These are phyloP conservation scores for Cryptosporidium ryanae DNA, from an alignment of 169 alveolate genomes.

Conservation along the genomic window DNA sequence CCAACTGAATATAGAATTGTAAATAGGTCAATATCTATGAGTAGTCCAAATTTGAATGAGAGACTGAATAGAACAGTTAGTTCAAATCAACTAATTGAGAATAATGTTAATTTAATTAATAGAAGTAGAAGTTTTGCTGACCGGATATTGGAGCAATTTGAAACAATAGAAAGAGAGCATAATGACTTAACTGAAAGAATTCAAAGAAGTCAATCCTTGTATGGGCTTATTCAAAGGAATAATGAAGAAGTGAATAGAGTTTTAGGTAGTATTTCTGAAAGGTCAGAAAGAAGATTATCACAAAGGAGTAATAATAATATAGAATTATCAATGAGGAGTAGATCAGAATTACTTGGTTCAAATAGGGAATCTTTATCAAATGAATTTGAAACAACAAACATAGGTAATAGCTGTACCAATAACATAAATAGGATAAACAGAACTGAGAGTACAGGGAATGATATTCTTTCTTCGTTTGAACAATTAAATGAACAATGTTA, in stretches of 20 bases:
- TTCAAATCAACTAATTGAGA: conserved; percentile 17
- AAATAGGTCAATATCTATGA: conserved; percentile 41
- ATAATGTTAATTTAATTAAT: conserved; percentile 24
- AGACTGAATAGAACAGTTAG: too few relatives aligned
- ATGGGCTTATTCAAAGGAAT: conserved; percentile 49
- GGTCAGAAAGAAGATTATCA: conserved; percentile 26
- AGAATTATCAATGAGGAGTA: not conserved
- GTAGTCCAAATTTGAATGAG: conserved; percentile 28
- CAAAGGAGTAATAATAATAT: conserved; percentile 1
- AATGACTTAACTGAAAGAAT: conserved; percentile 29
- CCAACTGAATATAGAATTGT: conserved; percentile 4
- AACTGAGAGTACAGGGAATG: not conserved
- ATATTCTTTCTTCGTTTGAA: not conserved
- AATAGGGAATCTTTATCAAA: not conserved
- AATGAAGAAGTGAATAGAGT: conserved; percentile 3
- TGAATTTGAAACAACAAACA: not conserved
- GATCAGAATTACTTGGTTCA: not conserved
- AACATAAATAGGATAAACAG: not conserved
- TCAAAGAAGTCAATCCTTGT: conserved; percentile 36
- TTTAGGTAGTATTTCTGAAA: conserved; percentile 5
- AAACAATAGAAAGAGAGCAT: conserved; percentile 24
- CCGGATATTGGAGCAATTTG: conserved; percentile 59
- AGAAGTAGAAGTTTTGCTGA: conserved; percentile 69
- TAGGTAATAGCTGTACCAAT: not conserved
- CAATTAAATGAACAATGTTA: not conserved